Conservation (phyloP, 257 asterid species). For the Fraxinus americana region DNA sequence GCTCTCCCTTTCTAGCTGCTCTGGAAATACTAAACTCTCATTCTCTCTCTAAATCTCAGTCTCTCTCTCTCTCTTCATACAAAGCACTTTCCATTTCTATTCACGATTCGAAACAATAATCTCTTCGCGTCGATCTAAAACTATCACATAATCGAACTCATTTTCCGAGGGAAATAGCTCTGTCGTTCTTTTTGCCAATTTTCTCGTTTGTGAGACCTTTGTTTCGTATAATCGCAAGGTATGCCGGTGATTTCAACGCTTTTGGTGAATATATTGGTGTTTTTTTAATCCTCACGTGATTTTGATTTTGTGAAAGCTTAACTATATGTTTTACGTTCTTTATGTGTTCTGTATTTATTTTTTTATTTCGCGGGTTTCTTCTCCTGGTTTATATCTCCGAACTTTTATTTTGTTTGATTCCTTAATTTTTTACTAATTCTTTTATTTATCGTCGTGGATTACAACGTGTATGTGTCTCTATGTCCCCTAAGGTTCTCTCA, state of each 20-base stretch:
- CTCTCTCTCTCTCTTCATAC: not conserved
- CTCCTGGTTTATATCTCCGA: not conserved
- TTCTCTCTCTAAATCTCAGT: not conserved
- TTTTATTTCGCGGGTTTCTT: not conserved
- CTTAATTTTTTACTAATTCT: not conserved
- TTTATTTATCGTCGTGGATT: not conserved
- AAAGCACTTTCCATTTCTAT: not conserved
- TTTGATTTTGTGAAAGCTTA: not conserved
- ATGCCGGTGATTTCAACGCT: not conserved
- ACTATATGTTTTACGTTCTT: not conserved
- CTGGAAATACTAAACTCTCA: slow-evolving; percentile 5
- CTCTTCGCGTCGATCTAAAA: not conserved
- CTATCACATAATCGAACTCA: not conserved
- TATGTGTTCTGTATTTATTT: not conserved
- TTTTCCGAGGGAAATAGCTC: not conserved
- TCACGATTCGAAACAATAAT: not conserved
- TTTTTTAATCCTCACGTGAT: not conserved
- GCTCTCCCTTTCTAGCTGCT: not conserved
- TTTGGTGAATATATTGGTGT: not conserved
- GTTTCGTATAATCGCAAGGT: slow-evolving; percentile 25
- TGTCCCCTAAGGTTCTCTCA: not conserved
- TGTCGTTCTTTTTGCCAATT: not conserved
- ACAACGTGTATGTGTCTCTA: not conserved
- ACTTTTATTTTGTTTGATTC: not conserved
- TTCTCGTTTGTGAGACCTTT: not conserved